These are phyloP conservation scores for Neocallimastix lanati DNA, from an alignment of 192 early-diverging fungal species.

Conservation along the genomic window DNA sequence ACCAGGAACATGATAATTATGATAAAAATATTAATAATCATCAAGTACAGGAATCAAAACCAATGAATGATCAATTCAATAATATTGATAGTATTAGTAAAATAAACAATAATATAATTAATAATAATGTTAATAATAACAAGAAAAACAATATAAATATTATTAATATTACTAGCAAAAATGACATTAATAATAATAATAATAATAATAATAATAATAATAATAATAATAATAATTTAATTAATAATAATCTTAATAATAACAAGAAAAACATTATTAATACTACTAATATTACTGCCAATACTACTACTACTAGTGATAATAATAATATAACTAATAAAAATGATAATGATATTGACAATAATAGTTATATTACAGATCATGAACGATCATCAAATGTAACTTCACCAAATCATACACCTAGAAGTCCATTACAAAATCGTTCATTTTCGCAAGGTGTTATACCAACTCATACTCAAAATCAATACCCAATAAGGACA, in stretches of 20 bases:
- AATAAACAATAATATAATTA: too few relatives aligned
- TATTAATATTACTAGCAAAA: background rate
- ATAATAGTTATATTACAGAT: background rate
- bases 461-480: background rate
- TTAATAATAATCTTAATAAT: too few relatives aligned
- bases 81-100: too few relatives aligned
- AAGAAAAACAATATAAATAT: too few relatives aligned
- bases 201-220: background rate
- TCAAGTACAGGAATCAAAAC: too few relatives aligned
- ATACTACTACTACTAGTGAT: background rate
- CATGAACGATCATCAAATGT: too few relatives aligned
- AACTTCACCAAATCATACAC: background rate
- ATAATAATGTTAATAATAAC: too few relatives aligned
- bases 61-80: too few relatives aligned
- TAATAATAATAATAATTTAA: background rate
- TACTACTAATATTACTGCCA: too few relatives aligned
- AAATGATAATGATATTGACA: background rate
- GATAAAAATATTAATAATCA: too few relatives aligned
- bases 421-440: background rate
- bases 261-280: too few relatives aligned
- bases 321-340: background rate
- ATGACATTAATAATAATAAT: background rate
- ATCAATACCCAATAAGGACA: background rate
- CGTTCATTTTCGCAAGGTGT: background rate
- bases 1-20: too few relatives aligned